Base-by-base conservation (phyloP, 345 rosid genomes). In the Draba incana region DNA sequence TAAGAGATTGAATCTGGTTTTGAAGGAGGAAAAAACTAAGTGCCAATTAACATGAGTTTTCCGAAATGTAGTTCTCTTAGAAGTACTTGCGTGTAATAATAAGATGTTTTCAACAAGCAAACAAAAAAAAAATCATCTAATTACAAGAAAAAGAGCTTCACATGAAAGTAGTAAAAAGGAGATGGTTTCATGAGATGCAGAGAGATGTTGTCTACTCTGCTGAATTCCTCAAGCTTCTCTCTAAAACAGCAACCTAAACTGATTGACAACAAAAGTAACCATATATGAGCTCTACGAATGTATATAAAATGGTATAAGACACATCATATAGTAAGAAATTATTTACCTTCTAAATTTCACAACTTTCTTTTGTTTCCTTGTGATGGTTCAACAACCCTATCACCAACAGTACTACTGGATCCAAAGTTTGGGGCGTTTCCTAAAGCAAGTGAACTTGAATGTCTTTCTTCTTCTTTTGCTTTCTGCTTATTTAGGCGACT, bases 361-460 rank as follows among this genome's bases (percentile, higher is more conserved):
- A 62, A 47, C 41, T 52, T 69, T 51, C 63, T 51, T 66, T 44
- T 70, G 56, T 55, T 57, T 75, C 77, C 78, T 38, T 75, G 58
- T 50, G 75, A 67, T 25, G 80, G 62, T 70, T 81, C 79, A 31
- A 46, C 54, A 46, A 51, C 42, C 53, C 64, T 76, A 49, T 72
- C 71, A 52, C 57, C 77, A 67, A 58, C 79, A 43, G 50, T 64
- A 44, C 74, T 77, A 55, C 81, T 80, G 58, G 83, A 75, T 41
- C 82, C 76, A 60, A 60, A 72, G 76, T 84, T 75, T 3, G 80
- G 71, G 52, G 76, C 70, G 69, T 81, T 77, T 45, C 77, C 85
- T 14, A 70, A 59, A 13, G 69, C 63, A 53, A 74, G 60, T 24
- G 69, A 49, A 57, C 45, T 71, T 62, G 67, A 50, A 47, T 79